Evolutionary conservation across 306 rosid species (phyloP).

Genomic region (Styphnolobium japonicum): DNA sequence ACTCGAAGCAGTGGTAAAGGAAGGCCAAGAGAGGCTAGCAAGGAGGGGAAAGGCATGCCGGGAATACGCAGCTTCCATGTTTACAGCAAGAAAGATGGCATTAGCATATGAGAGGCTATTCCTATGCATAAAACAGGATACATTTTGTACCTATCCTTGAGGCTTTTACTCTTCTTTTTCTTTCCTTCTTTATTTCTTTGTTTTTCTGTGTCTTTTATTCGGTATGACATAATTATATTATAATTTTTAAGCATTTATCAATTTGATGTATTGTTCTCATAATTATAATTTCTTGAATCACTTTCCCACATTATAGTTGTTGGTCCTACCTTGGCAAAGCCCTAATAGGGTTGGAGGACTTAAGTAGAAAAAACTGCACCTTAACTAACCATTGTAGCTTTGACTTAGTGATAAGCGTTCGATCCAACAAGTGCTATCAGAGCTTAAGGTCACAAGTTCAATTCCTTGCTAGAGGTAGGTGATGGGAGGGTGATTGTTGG

Average conservation of each 20-base stretch:
- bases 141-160: constrained; percentile 70
- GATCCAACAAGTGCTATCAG: too few species aligned
- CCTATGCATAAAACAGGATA: constrained; percentile 65
- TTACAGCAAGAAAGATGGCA: constrained; percentile 83
- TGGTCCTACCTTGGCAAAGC: too few species aligned
- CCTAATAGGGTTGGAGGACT: too few species aligned
- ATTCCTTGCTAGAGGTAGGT: too few species aligned
- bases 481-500: too few species aligned
- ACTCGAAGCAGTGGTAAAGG: constrained; percentile 56
- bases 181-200: not conserved
- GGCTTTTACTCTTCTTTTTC: not conserved
- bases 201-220: constrained; percentile 10
- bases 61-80: constrained; percentile 74
- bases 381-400: too few species aligned
- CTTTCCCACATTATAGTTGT: not conserved
- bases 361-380: too few species aligned
- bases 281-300: not conserved
- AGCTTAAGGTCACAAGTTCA: too few species aligned
- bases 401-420: too few species aligned
- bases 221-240: not conserved
- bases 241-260: not conserved
- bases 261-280: not conserved
- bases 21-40: constrained; percentile 61
- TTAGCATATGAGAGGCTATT: constrained; percentile 87
- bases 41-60: constrained; percentile 72